Percentiles rank a stretch among this genome's conserved stretches.
Conservation (phyloP, 2,329 filamentous ascomycete genomes). For the Arachnomyces sp. region DNA sequence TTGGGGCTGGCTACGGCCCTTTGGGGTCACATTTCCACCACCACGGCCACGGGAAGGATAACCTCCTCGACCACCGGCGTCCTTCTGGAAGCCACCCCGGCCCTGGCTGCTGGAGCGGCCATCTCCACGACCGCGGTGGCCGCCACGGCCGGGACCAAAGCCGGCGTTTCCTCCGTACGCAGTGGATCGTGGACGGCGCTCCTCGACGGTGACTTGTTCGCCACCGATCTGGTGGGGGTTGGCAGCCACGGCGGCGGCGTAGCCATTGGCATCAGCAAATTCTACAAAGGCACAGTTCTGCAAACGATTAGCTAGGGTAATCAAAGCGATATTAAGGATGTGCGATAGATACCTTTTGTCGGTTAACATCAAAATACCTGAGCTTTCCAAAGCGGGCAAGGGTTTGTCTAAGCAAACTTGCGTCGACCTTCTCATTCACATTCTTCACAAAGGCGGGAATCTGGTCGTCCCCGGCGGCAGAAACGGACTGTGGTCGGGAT, state of each 20-base stretch:
- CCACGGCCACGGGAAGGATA: conserved; percentile 59
- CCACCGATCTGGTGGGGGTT: conserved; percentile 82
- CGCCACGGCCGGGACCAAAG: conserved; percentile 55
- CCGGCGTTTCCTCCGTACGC: conserved; percentile 61
- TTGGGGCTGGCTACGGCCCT: conserved; percentile 39
- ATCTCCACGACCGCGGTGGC: conserved; percentile 61
- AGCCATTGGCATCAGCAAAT: conserved; percentile 72
- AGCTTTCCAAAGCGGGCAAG: conserved; percentile 63
- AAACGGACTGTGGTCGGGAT: conserved; percentile 61
- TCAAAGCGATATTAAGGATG: background rate
- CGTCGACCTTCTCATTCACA: conserved; percentile 79
- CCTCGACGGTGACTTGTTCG: conserved; percentile 79
- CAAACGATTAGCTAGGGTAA: conserved; percentile 11
- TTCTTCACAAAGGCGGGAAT: conserved; percentile 91
- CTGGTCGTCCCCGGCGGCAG: conserved; percentile 60
- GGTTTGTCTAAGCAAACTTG: conserved; percentile 61
- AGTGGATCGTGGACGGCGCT: conserved; percentile 69
- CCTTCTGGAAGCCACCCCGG: conserved; percentile 62
- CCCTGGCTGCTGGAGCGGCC: conserved; percentile 54
- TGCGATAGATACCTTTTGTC: conserved; percentile 60
- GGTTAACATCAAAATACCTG: conserved; percentile 57
- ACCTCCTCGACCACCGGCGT: conserved; percentile 58
- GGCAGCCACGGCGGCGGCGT: conserved; percentile 70
- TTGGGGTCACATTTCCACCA: conserved; percentile 45
- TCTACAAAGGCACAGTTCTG: conserved; percentile 97